Evolutionary conservation across 352 stramenopile species (phyloP).

Genomic region (Plasmopara muralis): DNA sequence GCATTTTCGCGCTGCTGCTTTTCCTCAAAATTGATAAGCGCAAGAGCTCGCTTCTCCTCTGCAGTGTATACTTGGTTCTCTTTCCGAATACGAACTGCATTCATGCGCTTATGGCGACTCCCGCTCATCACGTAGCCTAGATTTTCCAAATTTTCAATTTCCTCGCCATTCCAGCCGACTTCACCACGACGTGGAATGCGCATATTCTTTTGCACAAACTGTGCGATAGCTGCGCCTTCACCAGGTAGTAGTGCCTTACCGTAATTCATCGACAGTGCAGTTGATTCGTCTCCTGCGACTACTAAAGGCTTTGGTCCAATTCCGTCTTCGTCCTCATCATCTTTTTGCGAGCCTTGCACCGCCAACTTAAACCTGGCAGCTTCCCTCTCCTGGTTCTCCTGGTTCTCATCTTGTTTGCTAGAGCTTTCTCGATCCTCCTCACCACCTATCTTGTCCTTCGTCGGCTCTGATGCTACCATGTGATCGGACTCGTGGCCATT

Average conservation of each 20-base stretch:
- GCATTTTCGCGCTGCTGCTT: slow-evolving; percentile 97
- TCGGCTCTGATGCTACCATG: slow-evolving; percentile 17
- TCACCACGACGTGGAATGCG: slow-evolving; percentile 97
- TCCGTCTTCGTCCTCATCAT: slow-evolving; percentile 79
- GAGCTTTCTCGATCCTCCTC: slow-evolving; percentile 9
- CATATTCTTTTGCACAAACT: slow-evolving; percentile 99
- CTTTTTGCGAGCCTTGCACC: slow-evolving; percentile 57
- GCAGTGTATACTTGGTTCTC: slow-evolving; percentile 99
- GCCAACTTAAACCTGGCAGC: slow-evolving; percentile 84
- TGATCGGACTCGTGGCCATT: slow-evolving; percentile 24
- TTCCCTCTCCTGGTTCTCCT: slow-evolving; percentile 66
- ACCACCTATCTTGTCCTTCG: slow-evolving; percentile 16
- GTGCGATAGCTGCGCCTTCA: slow-evolving; percentile 92
- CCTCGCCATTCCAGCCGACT: slow-evolving; percentile 93
- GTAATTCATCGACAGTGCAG: slow-evolving; percentile 73
- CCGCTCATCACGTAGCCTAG: slow-evolving; percentile 97
- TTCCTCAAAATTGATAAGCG: slow-evolving; percentile 98
- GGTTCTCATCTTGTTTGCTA: slow-evolving; percentile 36
- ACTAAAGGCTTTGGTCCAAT: slow-evolving; percentile 79
- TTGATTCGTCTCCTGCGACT: slow-evolving; percentile 32
- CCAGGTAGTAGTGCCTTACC: slow-evolving; percentile 91
- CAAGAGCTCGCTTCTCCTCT: slow-evolving; percentile 96
- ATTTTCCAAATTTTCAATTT: slow-evolving; percentile 96
- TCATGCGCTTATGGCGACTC: slow-evolving; percentile 97
- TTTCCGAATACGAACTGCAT: slow-evolving; percentile 98